Evolutionary conservation across 352 stramenopile genomes (phyloP).

Genomic region (Pythium pyrilobum): DNA sequence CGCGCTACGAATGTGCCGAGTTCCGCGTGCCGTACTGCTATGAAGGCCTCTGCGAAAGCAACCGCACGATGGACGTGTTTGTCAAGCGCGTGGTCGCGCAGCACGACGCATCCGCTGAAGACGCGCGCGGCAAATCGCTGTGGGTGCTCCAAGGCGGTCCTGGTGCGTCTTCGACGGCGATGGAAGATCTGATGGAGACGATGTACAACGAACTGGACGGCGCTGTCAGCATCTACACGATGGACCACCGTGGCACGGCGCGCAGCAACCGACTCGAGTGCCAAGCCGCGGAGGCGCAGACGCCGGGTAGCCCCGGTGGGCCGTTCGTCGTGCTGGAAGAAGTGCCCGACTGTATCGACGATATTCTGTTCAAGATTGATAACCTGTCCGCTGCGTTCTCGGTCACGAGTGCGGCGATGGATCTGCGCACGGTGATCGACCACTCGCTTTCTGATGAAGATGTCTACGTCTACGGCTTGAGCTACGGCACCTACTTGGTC

Average conservation of each 20-base stretch:
- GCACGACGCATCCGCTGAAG: background rate
- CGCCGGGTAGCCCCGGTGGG: conserved; percentile 13
- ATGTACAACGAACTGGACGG: conserved; percentile 23
- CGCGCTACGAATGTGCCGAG: conserved; percentile 41
- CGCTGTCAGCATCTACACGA: conserved; percentile 42
- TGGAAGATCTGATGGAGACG: conserved; percentile 33
- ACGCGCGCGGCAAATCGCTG: conserved; percentile 24
- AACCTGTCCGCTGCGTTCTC: conserved; percentile 30
- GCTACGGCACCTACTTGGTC: conserved; percentile 47
- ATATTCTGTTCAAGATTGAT: conserved; percentile 34
- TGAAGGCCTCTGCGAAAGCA: conserved; percentile 28
- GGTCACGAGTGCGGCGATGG: conserved; percentile 36
- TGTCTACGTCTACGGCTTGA: conserved; percentile 38
- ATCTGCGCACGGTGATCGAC: conserved; percentile 21
- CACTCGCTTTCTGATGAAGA: conserved; percentile 6
- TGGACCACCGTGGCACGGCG: conserved; percentile 47
- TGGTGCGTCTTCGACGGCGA: conserved; percentile 28
- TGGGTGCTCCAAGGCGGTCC: conserved; percentile 48
- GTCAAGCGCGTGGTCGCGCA: conserved; percentile 34
- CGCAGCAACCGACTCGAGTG: conserved; percentile 35
- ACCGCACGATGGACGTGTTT: conserved; percentile 34
- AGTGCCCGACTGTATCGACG: conserved; percentile 23
- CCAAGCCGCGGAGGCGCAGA: conserved; percentile 26
- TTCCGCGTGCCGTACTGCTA: conserved; percentile 35
- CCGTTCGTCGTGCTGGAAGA: conserved; percentile 13